Conservation (phyloP, 257 asterid species). For the Solanum chilense region DNA sequence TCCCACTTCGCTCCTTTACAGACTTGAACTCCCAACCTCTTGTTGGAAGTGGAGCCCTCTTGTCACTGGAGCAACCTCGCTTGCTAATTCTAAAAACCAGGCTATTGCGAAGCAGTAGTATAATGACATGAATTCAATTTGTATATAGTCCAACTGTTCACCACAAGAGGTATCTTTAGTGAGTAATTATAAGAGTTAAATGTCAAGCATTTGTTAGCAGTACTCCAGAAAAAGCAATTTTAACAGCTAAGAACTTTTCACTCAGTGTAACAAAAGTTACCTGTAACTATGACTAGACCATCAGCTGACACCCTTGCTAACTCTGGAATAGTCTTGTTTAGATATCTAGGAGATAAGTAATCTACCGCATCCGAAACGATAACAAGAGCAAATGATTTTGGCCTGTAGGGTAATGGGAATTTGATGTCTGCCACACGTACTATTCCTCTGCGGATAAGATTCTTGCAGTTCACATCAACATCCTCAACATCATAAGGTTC, state of each 20-base stretch:
- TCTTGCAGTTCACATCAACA: constrained; percentile 49
- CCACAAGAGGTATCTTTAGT: not conserved
- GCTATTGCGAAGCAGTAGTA: not conserved
- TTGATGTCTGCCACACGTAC: constrained; percentile 82
- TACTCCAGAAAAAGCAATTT: not conserved
- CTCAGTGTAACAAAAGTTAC: constrained; percentile 14
- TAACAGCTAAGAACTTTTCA: not conserved
- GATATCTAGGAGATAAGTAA: constrained; percentile 74
- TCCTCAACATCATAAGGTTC: constrained; percentile 86
- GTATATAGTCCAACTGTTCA: not conserved
- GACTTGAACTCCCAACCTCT: not conserved
- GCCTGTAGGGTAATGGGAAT: constrained; percentile 75
- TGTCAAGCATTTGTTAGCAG: not conserved
- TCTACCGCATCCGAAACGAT: constrained; percentile 80
- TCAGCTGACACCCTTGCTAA: constrained; percentile 78
- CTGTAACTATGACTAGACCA: constrained; percentile 70
- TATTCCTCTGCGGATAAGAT: constrained; percentile 49
- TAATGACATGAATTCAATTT: not conserved
- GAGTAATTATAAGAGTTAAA: not conserved
- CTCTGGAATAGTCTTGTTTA: constrained; percentile 81
- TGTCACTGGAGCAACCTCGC: not conserved
- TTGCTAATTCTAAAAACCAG: not conserved
- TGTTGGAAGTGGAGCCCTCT: not conserved
- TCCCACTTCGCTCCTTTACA: not conserved
- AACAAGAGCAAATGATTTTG: constrained; percentile 78